A percentile compares a stretch with the other conserved stretches of the same genome.
Conservation (phyloP, 768 basidiomycete genomes). For the Leccinellum luteum region DNA sequence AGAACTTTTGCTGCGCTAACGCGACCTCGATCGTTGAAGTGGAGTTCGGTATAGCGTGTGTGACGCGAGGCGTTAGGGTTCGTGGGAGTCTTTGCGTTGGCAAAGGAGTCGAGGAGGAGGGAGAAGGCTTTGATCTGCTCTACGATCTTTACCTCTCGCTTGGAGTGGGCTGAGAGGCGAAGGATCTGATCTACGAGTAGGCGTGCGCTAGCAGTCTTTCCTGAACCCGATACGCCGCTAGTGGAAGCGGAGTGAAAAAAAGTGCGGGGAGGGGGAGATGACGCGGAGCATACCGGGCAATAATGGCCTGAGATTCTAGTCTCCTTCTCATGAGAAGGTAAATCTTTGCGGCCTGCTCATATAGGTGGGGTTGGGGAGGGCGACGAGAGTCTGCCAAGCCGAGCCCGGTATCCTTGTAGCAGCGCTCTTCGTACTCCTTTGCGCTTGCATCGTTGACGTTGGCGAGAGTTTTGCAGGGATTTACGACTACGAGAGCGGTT, state of each 20-base stretch:
- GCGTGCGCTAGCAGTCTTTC: conserved; percentile 51
- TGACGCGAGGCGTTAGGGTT: conserved; percentile 66
- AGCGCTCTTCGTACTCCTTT: conserved; percentile 53
- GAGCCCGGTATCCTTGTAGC: conserved; percentile 51
- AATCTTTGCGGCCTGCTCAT: conserved; percentile 58
- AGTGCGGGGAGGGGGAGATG: conserved; percentile 6
- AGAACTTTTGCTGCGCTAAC: conserved; percentile 56
- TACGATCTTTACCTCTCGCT: conserved; percentile 48
- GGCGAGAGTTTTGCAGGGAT: conserved; percentile 57
- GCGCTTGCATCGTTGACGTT: conserved; percentile 57
- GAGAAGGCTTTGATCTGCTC: conserved; percentile 56
- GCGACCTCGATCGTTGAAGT: conserved; percentile 56
- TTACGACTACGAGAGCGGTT: conserved; percentile 53
- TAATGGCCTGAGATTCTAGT: conserved; percentile 50
- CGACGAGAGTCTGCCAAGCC: conserved; percentile 35
- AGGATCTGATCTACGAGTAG: conserved; percentile 59
- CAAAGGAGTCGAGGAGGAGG: conserved; percentile 61
- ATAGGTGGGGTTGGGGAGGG: conserved; percentile 55
- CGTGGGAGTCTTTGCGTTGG: conserved; percentile 60
- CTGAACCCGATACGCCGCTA: conserved; percentile 65
- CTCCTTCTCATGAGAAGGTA: conserved; percentile 59
- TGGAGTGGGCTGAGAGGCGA: conserved; percentile 57
- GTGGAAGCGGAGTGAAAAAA: conserved; percentile 10
- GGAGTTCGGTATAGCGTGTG: conserved; percentile 57
- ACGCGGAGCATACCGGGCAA: conserved; percentile 45